phyloP scores from a whole-genome alignment of 352 stramenopile genomes.

The Aphanomyces invadans region DNA sequence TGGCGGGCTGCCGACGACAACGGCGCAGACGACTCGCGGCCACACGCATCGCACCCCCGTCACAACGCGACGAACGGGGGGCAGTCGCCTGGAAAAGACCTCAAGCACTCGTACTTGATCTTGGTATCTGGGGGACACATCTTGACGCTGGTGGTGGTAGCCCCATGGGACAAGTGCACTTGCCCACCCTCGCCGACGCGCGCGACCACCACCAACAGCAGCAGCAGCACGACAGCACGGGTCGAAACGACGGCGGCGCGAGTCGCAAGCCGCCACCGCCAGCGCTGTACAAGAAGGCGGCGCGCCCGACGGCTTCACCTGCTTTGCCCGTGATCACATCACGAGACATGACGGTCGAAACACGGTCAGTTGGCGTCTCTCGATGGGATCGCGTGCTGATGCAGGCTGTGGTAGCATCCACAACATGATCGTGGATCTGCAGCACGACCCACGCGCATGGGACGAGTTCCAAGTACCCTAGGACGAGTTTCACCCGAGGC shows the following conservation, averaged over 20 bases:
- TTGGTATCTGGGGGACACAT: no score
- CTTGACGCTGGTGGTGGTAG: no score
- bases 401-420: conserved; percentile 36
- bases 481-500: no score
- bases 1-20: neutral
- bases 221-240: no score
- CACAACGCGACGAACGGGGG: no score
- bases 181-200: neutral
- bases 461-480: conserved; percentile 48
- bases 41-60: neutral
- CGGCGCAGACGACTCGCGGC: neutral
- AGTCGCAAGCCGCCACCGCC: no score
- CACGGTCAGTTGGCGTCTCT: neutral
- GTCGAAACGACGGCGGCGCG: neutral
- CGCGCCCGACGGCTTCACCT: neutral
- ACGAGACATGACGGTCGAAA: neutral
- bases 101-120: no score
- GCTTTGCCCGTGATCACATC: neutral
- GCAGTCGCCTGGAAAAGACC: no score
- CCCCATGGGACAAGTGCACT: neutral
- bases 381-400: neutral
- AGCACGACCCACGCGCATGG: conserved; percentile 45
- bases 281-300: no score
- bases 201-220: neutral
- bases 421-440: conserved; percentile 45